Evolutionary conservation across 495 filamentous ascomycete genomes (phyloP), one percentile per base, ranked within the genome.

Genomic region (Hapsidospora chrysogenum): DNA sequence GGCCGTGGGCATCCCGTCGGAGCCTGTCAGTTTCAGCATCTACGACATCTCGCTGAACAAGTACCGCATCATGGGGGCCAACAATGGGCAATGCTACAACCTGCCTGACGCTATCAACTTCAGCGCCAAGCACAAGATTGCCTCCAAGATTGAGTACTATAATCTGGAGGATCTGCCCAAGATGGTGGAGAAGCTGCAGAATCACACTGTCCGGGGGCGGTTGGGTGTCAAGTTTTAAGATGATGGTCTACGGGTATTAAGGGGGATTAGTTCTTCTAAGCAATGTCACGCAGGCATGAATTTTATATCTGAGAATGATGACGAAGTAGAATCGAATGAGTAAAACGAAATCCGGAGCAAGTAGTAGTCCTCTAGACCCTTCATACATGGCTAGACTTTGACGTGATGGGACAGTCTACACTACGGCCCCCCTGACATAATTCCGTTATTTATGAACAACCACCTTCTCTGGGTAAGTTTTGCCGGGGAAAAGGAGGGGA

Each of bases 1-100:
- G 55, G 51, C 56, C 11, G 50, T 60, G 20, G 56, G 56, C n/a
- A 42, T 60, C 17, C 48, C 56, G 13, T 39, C 41, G 14, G 50
- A 58, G 17, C 32, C 32, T 7, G 18, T 60, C 2, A 35, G 39
- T 6, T 37, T 57, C 20, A 50, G 41, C 3, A 32, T 38, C 7
- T 4, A 39, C 2, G 45, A 45, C 16, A 23, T 48, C 3, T n/a
- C 29, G 13, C 17, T 38, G 7, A 34, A 40, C 2, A 42, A 42
- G 15, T 48, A 36, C 29, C 28, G 43, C 10, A 35, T 46, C 26
- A 46, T 40, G 36, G 45, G 31, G 1, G 45, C 36, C 6, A 46
- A 36, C 22, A 48, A 33, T 14, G 19, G 29, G 2, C 23, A 26
- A 11, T 26, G 23, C 11, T 11, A 26, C 23, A 26, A 26, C 23